Evolutionary conservation across 2,329 filamentous ascomycete genomes (phyloP), one percentile per base, ranked within the genome.

Genomic region (Setomelanomma holmii): DNA sequence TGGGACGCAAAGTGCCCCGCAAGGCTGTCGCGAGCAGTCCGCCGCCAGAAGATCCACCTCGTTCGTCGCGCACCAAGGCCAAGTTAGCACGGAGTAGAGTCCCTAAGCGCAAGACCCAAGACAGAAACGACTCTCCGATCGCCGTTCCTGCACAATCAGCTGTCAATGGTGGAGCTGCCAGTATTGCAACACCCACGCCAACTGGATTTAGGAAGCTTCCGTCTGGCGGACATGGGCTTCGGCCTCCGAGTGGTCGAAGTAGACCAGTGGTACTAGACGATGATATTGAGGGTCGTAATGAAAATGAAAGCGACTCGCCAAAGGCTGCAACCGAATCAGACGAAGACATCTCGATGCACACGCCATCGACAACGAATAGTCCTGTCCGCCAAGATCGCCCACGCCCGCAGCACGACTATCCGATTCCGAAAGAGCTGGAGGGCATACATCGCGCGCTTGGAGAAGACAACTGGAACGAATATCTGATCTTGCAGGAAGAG

Each of bases 401-500:
- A 10, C 39, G 21, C 8, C 51, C 55, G n/a, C 45, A 34, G 11
- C 21, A 54, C 24, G 24, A 38, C 6, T 60, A 64, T 34, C 8
- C 19, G 4, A 33, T 62, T 1, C 55, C 58, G 1, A 5, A 51
- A 0, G 49, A 58, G 20, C 20, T 65, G n/a, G 38, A 52, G 34
- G 39, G 50, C 11, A 36, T 59, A 8, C 30, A 49, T n/a, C 24
- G 14, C 5, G 62, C 62, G 11, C 40, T 65, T 2, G 62, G 62
- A 20, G 39, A 41, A 11, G 49, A 58, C 5, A 49, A 56, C 24
- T 65, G 62, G 60, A 53, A 42, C 5, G 55, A 62, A 30, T 63
- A 63, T 16, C 4, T 63, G 1, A 38, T 36, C 0, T 23, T 58
- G 10, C 27, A 55, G 38, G 58, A 63, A 49, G 51, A 46, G 30